Evolutionary conservation across 2,329 filamentous ascomycete species (phyloP).

Genomic region (Curvularia verruculosa): DNA sequence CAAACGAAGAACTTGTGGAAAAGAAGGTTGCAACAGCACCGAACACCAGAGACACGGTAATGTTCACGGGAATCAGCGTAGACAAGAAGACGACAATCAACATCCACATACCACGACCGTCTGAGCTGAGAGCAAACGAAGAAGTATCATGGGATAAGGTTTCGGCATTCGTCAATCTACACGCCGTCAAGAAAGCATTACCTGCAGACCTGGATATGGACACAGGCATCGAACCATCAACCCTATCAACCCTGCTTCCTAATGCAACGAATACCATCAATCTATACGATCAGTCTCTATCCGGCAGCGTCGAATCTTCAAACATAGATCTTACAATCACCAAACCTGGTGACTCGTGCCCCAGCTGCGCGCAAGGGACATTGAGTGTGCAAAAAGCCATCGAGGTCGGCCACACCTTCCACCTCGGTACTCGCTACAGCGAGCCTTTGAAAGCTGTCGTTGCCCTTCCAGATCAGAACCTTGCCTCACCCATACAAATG

Average conservation of each 20-base stretch:
- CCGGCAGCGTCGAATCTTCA: not conserved
- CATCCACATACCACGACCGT: slow-evolving; percentile 49
- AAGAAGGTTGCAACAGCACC: slow-evolving; percentile 29
- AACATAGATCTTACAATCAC: slow-evolving; percentile 66
- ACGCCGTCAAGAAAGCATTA: slow-evolving; percentile 67
- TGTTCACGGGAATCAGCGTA: slow-evolving; percentile 69
- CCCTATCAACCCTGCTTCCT: slow-evolving; percentile 29
- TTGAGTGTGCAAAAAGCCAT: slow-evolving; percentile 75
- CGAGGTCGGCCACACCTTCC: slow-evolving; percentile 94
- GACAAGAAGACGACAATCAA: slow-evolving; percentile 73
- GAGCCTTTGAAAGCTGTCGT: slow-evolving; percentile 72
- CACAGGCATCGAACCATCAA: slow-evolving; percentile 63
- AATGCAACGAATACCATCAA: slow-evolving; percentile 20
- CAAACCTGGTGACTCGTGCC: slow-evolving; percentile 72
- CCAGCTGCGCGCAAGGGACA: slow-evolving; percentile 67
- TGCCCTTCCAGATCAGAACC: slow-evolving; percentile 48
- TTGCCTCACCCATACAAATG: slow-evolving; percentile 75
- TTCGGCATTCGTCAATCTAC: slow-evolving; percentile 58
- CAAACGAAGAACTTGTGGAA: slow-evolving; percentile 85
- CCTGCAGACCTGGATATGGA: slow-evolving; percentile 68
- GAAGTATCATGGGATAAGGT: slow-evolving; percentile 23
- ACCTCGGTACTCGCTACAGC: slow-evolving; percentile 88
- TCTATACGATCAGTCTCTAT: slow-evolving; percentile 32
- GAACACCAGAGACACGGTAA: slow-evolving; percentile 23
- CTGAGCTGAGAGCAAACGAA: not conserved